phyloP scores from a whole-genome alignment of 495 filamentous ascomycete species.

The Aspergillus incahuasiensis region DNA sequence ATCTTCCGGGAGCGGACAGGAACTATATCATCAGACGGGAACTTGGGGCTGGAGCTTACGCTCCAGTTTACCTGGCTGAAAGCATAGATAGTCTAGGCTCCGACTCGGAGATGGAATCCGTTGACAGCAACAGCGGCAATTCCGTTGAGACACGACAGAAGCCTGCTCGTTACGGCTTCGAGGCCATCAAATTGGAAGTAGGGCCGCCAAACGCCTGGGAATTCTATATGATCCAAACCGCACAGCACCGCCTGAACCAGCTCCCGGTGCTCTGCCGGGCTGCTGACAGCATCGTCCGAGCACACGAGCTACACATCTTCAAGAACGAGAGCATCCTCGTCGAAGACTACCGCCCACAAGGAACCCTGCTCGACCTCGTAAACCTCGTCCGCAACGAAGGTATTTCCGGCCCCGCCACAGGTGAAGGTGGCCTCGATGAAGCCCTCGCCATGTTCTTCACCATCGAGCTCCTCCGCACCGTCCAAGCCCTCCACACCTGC shows the following conservation, averaged over 20 bases:
- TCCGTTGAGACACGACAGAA: slow-evolving; percentile 19
- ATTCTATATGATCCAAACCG: slow-evolving; percentile 88
- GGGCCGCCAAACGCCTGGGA: slow-evolving; percentile 87
- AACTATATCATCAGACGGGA: slow-evolving; percentile 79
- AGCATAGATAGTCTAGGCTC: slow-evolving; percentile 49
- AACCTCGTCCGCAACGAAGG: slow-evolving; percentile 73
- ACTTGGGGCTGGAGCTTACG: slow-evolving; percentile 88
- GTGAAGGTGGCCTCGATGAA: slow-evolving; percentile 75
- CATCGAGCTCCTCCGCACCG: slow-evolving; percentile 82
- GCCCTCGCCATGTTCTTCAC: slow-evolving; percentile 88
- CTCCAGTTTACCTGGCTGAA: slow-evolving; percentile 87
- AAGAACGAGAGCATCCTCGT: slow-evolving; percentile 80
- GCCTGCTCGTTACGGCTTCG: slow-evolving; percentile 50
- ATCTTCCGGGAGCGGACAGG: slow-evolving; percentile 54
- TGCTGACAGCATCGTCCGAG: slow-evolving; percentile 68
- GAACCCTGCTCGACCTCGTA: slow-evolving; percentile 87
- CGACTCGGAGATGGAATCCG: slow-evolving; percentile 45
- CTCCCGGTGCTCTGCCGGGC: slow-evolving; percentile 46
- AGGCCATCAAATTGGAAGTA: slow-evolving; percentile 88
- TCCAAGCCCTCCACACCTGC: slow-evolving; percentile 78
- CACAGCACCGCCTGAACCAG: slow-evolving; percentile 65
- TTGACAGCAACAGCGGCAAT: slow-evolving; percentile 19
- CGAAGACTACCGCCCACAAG: slow-evolving; percentile 82
- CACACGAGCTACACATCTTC: slow-evolving; percentile 85
- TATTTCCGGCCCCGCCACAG: slow-evolving; percentile 37